Evolutionary conservation across 768 basidiomycete species (phyloP).

Genomic region (Rhizopogon vulgaris): DNA sequence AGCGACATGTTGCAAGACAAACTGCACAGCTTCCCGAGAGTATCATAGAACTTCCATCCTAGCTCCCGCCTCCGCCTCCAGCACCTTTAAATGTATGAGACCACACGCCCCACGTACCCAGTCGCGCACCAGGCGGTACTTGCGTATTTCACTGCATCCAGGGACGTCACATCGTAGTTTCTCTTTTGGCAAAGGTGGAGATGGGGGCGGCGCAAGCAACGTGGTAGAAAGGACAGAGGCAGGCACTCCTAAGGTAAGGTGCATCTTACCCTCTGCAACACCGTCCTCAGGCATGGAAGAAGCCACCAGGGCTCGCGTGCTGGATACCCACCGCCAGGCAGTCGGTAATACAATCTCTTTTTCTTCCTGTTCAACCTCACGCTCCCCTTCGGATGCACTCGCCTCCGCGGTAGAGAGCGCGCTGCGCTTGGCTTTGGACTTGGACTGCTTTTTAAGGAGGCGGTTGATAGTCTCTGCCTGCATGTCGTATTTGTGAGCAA

Average conservation of each 20-base stretch:
- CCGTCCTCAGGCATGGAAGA: constrained; percentile 4
- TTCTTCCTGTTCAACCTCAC: constrained; percentile 21
- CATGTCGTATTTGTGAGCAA: not conserved
- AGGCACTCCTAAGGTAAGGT: constrained; percentile 52
- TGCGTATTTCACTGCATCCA: constrained; percentile 50
- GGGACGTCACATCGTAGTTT: constrained; percentile 43
- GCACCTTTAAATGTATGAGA: constrained; percentile 52
- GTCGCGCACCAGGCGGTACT: constrained; percentile 62
- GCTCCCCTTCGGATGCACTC: constrained; percentile 23
- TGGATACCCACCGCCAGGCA: constrained; percentile 73
- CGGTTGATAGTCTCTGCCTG: constrained; percentile 88
- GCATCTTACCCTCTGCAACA: constrained; percentile 25
- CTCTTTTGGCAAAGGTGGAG: constrained; percentile 4
- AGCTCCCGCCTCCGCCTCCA: constrained; percentile 31
- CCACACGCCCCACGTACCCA: constrained; percentile 59
- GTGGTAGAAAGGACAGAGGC: constrained; percentile 17
- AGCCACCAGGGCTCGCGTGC: constrained; percentile 27
- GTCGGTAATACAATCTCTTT: constrained; percentile 40
- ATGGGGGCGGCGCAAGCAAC: constrained; percentile 4
- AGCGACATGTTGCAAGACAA: not conserved
- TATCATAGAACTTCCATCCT: not conserved
- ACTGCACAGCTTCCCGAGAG: not conserved
- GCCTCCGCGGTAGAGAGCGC: constrained; percentile 43
- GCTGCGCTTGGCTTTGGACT: constrained; percentile 56
- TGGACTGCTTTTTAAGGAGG: constrained; percentile 78